Percentiles rank a stretch among this genome's conserved stretches.
phyloP scores from a whole-genome alignment of 2,329 filamentous ascomycete genomes.

The Davidsoniella eucalypti region DNA sequence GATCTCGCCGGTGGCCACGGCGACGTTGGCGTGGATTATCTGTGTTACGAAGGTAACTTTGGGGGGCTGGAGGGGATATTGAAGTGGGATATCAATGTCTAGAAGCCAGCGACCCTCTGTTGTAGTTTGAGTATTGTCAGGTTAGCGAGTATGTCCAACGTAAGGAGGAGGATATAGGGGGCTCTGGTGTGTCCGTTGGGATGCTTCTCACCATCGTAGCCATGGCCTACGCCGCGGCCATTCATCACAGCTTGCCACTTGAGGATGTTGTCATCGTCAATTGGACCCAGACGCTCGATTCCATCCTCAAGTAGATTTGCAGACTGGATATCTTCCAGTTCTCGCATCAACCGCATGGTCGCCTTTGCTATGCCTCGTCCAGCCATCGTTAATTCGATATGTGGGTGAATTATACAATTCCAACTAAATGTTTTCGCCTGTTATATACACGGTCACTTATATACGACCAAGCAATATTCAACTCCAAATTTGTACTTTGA shows the following conservation, averaged over 20 bases:
- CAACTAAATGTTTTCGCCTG: no score
- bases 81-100: slow-evolving; percentile 53
- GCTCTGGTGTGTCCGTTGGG: no score
- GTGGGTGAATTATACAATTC: background rate
- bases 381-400: slow-evolving; percentile 26
- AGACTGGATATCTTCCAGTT: slow-evolving; percentile 35
- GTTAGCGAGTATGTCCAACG: background rate
- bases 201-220: slow-evolving; percentile 36
- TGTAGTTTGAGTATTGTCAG: background rate
- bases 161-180: background rate
- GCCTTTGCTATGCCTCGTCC: slow-evolving; percentile 25
- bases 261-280: slow-evolving; percentile 36
- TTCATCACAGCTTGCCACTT: slow-evolving; percentile 44
- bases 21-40: slow-evolving; percentile 70
- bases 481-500: no score
- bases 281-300: slow-evolving; percentile 42
- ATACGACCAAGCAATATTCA: no score
- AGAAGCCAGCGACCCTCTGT: slow-evolving; percentile 68
- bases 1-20: slow-evolving; percentile 63
- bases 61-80: slow-evolving; percentile 68
- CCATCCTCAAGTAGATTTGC: slow-evolving; percentile 23
- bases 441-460: no score
- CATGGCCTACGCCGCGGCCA: slow-evolving; percentile 35
- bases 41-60: slow-evolving; percentile 66
- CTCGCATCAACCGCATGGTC: slow-evolving; percentile 39